Evolutionary conservation across 1,139 yeast species (phyloP).

Genomic region (Candida glucosophila): DNA sequence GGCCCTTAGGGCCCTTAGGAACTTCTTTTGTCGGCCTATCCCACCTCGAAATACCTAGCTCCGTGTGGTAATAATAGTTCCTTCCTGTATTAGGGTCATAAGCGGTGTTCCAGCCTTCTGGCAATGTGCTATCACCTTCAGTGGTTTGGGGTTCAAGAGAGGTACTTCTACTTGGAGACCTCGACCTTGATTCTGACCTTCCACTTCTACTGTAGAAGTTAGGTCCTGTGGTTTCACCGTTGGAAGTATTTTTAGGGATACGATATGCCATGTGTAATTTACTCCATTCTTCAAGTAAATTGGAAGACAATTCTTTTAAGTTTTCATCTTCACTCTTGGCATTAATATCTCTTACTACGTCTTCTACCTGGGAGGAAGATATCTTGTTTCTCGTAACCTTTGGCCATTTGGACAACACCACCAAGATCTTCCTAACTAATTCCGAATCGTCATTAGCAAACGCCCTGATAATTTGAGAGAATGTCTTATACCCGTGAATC

Average conservation of each 20-base stretch:
- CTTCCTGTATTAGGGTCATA: conserved; percentile 29
- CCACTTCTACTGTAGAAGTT: conserved; percentile 13
- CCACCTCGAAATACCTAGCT: conserved; percentile 46
- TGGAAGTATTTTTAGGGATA: conserved; percentile 46
- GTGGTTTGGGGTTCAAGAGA: conserved; percentile 5
- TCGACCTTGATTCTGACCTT: conserved; percentile 11
- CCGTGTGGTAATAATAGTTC: conserved; percentile 48
- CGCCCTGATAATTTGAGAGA: conserved; percentile 50
- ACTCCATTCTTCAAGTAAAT: conserved; percentile 62
- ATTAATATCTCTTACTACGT: conserved; percentile 43
- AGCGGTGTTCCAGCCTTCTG: conserved; percentile 49
- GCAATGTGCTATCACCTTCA: conserved; percentile 25
- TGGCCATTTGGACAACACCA: conserved; percentile 68
- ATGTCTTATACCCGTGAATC: conserved; percentile 81
- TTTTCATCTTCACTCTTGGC: conserved; percentile 19
- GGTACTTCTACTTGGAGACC: conserved; percentile 9
- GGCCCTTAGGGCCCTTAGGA: conserved; percentile 9
- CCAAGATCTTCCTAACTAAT: conserved; percentile 39
- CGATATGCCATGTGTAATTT: conserved; percentile 73
- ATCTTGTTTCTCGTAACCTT: conserved; percentile 74
- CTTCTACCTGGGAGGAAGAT: conserved; percentile 69
- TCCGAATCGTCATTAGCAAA: conserved; percentile 24
- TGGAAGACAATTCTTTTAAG: conserved; percentile 27
- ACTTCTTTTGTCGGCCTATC: conserved; percentile 35
- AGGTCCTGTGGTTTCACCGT: conserved; percentile 5